Percentiles rank a stretch among this genome's conserved stretches.
These are phyloP conservation scores for Orychophragmus violaceus DNA, from an alignment of 345 rosid species.

Conservation along the genomic window DNA sequence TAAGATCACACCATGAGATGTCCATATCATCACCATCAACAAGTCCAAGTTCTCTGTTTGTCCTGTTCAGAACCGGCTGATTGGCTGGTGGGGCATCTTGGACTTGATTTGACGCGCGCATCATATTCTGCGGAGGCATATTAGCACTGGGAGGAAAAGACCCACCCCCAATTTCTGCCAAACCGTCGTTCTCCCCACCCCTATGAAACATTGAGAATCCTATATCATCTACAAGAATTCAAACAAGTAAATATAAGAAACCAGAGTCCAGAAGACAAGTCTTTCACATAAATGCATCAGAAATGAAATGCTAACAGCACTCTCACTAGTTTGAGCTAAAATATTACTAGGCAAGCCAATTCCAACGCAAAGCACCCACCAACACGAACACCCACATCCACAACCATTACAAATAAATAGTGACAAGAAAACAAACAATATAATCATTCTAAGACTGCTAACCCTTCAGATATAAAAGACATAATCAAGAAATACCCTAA, in stretches of 20 bases:
- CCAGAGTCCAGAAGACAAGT: slow-evolving; percentile 6
- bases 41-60: slow-evolving; percentile 50
- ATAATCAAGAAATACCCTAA: neutral
- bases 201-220: slow-evolving; percentile 49
- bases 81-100: slow-evolving; percentile 42
- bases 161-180: slow-evolving; percentile 39
- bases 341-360: neutral
- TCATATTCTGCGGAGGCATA: slow-evolving; percentile 41
- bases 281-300: neutral
- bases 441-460: neutral
- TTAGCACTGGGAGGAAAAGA: slow-evolving; percentile 26
- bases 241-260: slow-evolving; percentile 20
- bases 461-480: neutral
- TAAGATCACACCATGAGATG: slow-evolving; percentile 90
- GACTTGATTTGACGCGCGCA: slow-evolving; percentile 34
- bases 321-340: neutral
- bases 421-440: neutral
- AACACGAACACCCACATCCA: neutral
- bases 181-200: slow-evolving; percentile 44
- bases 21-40: slow-evolving; percentile 87
- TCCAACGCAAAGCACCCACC: slow-evolving; percentile 4
- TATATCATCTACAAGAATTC: slow-evolving; percentile 41
- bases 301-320: slow-evolving; percentile 2
- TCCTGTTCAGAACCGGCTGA: slow-evolving; percentile 38
- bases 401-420: neutral